Evolutionary conservation across 2,329 filamentous ascomycete species (phyloP), one percentile per base, ranked within the genome.

Genomic region (Zarea fungicola): DNA sequence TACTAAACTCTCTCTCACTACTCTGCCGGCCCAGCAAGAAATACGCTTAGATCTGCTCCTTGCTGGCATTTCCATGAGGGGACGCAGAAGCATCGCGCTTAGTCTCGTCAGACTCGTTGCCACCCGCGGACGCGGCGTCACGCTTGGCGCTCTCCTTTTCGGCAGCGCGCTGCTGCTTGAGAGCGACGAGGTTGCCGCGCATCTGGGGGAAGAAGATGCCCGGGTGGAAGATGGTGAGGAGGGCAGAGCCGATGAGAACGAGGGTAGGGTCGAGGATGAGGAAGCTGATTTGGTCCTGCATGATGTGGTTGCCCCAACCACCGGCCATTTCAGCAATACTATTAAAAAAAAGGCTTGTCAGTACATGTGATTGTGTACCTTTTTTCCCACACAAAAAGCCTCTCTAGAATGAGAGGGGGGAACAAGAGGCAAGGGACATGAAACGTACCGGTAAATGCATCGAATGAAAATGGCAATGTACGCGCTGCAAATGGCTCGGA

Each of bases 311-410:
- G 9, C 76, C 77, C 80, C 80, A 85, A 18, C 81, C 81, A 22
- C 78, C 77, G 2, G 76, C 74, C 78, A 84, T 82, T 60, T 84
- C 81, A 1, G 75, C 76, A 46, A 84, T 77, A 57, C 78, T 80
- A 21, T 8, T 37, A 19, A 10, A 21, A 5, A 29, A 14, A 25
- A 23, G n/a, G 1, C 18, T 19, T 28, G 22, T 21, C 23, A n/a
- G 8, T 22, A n/a, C 10, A 16, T 26, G 5, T 42, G 11, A 10
- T 3, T n/a, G 28, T 46, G n/a, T 25, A 5, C 2, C 4, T 28
- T 11, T 21, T 22, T n/a, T 25, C 13, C 22, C 13, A 39, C 6
- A 31, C 2, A 14, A 5, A 14, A 9, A 28, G 23, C 14, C n/a
- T 37, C 14, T 7, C 5, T n/a, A n/a, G n/a, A n/a, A n/a, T n/a